Base-by-base conservation (phyloP, 1,284 basidiomycete genomes). In the Ustilago esculenta region DNA sequence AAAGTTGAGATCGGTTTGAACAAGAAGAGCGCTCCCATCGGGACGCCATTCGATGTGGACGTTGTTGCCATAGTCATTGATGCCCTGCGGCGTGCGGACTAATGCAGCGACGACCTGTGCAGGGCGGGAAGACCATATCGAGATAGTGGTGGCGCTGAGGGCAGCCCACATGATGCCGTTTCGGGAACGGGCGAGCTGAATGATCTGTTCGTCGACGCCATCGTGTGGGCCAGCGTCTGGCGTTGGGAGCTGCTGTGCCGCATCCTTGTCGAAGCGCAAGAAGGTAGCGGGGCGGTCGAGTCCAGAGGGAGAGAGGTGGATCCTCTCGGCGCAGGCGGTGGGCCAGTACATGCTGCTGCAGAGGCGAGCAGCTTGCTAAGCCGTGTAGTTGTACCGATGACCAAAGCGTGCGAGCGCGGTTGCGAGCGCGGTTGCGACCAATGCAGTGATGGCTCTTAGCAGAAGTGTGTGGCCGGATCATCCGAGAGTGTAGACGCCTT, bases 311-410 rank as follows among this genome's bases (percentile, higher is more conserved):
- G 73, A 70, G 34, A 75, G 64, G 40, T 72, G 67, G 18, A 78
- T 60, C 41, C 77, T 58, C 46, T 73, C 63, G 37, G 77, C 76
- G 39, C 68, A 73, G 25, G 71, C 68, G 8, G 68, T 76, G 17
- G 79, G 79, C 79, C 79, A 81, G 40, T 81, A 81, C 79, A 81
- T 81, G 49, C 14, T 44, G 40, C 15, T 23, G 6, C 39, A 32
- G 17, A n/a, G 37, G 6, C 37, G 20, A 29, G 6, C 27, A n/a
- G 20, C n/a, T n/a, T n/a, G n/a, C n/a, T n/a, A n/a, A n/a, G n/a
- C n/a, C n/a, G n/a, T n/a, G n/a, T n/a, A n/a, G n/a, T n/a, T n/a
- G n/a, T n/a, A n/a, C n/a, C n/a, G n/a, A n/a, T n/a, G n/a, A n/a
- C n/a, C n/a, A n/a, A n/a, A n/a, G n/a, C n/a, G n/a, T n/a, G n/a